Evolutionary conservation across 371 early-diverging fungal species (phyloP).

Genomic region (Paraphysoderma sedebokerense): DNA sequence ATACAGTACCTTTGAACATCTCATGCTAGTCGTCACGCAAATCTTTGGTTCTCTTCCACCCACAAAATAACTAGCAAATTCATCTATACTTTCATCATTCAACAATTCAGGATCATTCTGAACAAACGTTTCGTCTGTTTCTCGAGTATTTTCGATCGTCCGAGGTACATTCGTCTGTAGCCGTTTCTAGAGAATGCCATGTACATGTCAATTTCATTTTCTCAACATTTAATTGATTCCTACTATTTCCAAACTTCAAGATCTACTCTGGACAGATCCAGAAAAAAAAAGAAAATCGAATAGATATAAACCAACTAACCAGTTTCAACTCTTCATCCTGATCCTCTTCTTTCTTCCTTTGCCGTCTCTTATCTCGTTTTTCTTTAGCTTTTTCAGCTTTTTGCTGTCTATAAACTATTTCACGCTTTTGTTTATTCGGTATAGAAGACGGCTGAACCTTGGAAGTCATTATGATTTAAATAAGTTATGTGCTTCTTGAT

Average conservation of each 20-base stretch:
- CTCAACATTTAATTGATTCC: background rate
- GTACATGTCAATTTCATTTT: no score
- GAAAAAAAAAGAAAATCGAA: background rate
- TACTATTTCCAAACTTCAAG: background rate
- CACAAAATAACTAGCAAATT: constrained; percentile 74
- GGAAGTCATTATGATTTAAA: background rate
- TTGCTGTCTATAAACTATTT: constrained; percentile 50
- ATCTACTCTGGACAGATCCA: background rate
- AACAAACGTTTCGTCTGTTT: constrained; percentile 84
- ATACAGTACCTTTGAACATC: no score
- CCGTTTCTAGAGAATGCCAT: constrained; percentile 53
- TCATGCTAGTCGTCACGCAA: constrained; percentile 78
- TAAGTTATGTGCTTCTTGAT: no score
- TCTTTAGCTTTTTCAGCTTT: constrained; percentile 47
- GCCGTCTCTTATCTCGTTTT: constrained; percentile 54
- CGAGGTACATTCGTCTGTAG: constrained; percentile 75
- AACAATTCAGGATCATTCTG: constrained; percentile 56
- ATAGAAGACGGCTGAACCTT: constrained; percentile 17
- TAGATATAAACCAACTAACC: no score
- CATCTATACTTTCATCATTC: constrained; percentile 78
- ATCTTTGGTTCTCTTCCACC: constrained; percentile 76
- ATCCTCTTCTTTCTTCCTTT: constrained; percentile 57
- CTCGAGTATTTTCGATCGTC: constrained; percentile 83
- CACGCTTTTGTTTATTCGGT: constrained; percentile 65
- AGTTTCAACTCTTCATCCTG: constrained; percentile 75